phyloP scores from a whole-genome alignment of 345 rosid species.

The Firmiana major region DNA sequence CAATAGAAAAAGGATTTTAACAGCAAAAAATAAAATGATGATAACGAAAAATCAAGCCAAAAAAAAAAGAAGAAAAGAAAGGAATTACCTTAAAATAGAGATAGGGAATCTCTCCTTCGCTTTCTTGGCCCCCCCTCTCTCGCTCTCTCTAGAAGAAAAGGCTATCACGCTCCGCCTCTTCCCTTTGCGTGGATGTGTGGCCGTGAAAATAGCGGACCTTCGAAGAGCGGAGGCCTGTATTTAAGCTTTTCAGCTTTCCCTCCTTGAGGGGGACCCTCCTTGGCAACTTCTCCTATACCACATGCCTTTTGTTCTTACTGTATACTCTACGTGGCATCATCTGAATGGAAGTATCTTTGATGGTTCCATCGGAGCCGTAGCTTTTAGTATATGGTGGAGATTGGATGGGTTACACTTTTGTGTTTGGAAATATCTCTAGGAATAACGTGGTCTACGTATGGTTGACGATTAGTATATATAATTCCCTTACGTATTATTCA shows the following conservation, averaged over 20 bases:
- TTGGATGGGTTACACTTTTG: not conserved
- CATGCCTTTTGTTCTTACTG: not conserved
- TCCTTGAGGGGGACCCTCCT: no score
- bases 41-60: not conserved
- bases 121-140: not conserved
- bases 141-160: not conserved
- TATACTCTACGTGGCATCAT: not conserved
- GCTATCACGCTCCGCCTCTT: not conserved
- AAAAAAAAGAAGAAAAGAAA: not conserved
- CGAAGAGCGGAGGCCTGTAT: not conserved
- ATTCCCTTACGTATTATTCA: no score
- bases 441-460: not conserved
- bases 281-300: no score
- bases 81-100: not conserved
- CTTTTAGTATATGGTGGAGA: not conserved
- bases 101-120: not conserved
- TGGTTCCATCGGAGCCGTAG: not conserved
- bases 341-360: not conserved
- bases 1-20: not conserved
- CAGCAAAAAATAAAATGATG: not conserved
- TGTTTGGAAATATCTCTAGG: not conserved
- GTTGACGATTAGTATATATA: no score
- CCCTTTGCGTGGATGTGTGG: not conserved
- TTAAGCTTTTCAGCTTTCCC: conserved; percentile 11
- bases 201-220: not conserved